A percentile compares a stretch with the other conserved stretches of the same genome.
Conservation (phyloP, 352 stramenopile species). For the Globisporangium cederbergense region DNA sequence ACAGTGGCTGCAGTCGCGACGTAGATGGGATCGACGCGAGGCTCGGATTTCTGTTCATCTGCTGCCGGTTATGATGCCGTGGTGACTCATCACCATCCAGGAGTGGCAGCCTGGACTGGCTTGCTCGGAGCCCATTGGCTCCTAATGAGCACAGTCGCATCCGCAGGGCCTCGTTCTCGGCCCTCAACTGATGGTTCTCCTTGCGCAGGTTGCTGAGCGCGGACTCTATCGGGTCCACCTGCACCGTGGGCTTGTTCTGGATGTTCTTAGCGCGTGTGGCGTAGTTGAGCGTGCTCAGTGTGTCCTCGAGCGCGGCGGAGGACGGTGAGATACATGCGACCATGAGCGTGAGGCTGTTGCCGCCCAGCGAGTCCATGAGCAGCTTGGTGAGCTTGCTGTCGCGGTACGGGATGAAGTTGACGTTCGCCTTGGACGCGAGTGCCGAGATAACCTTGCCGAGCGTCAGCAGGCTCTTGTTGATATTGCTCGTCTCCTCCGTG, state of each 20-base stretch:
- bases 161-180: conserved; percentile 59
- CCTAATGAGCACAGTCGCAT: conserved; percentile 37
- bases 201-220: conserved; percentile 56
- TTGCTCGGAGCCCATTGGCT: conserved; percentile 6
- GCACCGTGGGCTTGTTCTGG: conserved; percentile 70
- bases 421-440: conserved; percentile 42
- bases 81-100: conserved; percentile 4
- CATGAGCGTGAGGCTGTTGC: conserved; percentile 82
- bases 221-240: conserved; percentile 63
- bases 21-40: conserved; percentile 24
- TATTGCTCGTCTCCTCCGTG: conserved; percentile 74
- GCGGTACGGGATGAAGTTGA: conserved; percentile 71
- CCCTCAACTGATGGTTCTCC: conserved; percentile 55
- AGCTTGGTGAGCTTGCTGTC: conserved; percentile 87
- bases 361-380: conserved; percentile 81
- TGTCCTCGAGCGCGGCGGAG: conserved; percentile 54
- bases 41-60: conserved; percentile 15
- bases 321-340: conserved; percentile 79
- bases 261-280: conserved; percentile 84
- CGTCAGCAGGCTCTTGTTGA: conserved; percentile 82
- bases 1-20: conserved; percentile 28
- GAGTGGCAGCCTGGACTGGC: conserved; percentile 6
- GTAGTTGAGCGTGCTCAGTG: conserved; percentile 84
- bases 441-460: conserved; percentile 85
- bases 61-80: not conserved